Evolutionary conservation across 1,284 basidiomycete species (phyloP).

Genomic region (Ustilago nuda): DNA sequence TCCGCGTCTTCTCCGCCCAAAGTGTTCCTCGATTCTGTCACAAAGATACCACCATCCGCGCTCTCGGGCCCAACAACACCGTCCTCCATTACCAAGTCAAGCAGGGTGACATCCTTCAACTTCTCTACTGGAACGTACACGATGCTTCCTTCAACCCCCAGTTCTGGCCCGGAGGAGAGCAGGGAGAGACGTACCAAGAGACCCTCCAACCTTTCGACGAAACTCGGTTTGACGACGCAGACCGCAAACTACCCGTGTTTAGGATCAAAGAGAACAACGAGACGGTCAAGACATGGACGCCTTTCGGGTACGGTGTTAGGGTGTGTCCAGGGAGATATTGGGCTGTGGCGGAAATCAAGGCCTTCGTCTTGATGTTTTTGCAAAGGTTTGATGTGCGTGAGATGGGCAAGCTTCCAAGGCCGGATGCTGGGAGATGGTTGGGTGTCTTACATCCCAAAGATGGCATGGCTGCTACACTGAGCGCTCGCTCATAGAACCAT

Average conservation of each 20-base stretch:
- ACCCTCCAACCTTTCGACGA: constrained; percentile 22
- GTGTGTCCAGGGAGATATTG: constrained; percentile 34
- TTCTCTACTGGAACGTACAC: constrained; percentile 26
- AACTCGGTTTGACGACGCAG: constrained; percentile 10
- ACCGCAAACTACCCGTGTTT: not conserved
- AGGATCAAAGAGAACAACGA: constrained; percentile 10
- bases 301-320: constrained; percentile 19
- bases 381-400: constrained; percentile 15
- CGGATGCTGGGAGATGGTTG: constrained; percentile 17
- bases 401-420: constrained; percentile 14
- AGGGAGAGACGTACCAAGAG: constrained; percentile 7
- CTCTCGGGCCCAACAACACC: constrained; percentile 1
- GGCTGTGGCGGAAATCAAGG: constrained; percentile 38
- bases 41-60: constrained; percentile 16
- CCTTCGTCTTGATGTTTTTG: constrained; percentile 21
- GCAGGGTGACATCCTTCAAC: constrained; percentile 21
- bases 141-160: constrained; percentile 3
- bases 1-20: constrained; percentile 18
- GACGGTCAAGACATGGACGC: constrained; percentile 21
- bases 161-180: constrained; percentile 17
- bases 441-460: constrained; percentile 24
- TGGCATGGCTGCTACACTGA: constrained; percentile 10
- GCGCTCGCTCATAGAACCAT: not conserved
- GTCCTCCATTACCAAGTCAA: constrained; percentile 15
- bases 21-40: constrained; percentile 21